Evolutionary conservation across 2,329 filamentous ascomycete species (phyloP).

Genomic region (Fusarium papillatum): DNA sequence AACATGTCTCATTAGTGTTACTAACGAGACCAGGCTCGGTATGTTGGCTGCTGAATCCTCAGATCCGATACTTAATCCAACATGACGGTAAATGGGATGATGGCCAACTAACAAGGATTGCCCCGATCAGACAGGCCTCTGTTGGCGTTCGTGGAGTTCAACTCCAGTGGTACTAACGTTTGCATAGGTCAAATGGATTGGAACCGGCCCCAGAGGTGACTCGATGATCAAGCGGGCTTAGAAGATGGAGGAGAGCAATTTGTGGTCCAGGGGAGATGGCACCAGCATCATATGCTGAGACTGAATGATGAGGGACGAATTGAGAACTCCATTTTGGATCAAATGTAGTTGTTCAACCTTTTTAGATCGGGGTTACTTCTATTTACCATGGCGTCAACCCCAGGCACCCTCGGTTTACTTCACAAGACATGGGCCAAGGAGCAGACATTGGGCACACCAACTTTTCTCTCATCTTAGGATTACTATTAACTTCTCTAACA

Average conservation of each 20-base stretch:
- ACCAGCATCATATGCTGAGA: background rate
- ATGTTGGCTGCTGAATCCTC: background rate
- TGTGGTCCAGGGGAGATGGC: background rate
- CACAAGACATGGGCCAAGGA: background rate
- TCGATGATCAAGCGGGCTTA: background rate
- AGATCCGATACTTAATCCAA: background rate
- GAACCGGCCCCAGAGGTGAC: background rate
- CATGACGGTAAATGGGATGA: background rate
- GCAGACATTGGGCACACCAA: background rate
- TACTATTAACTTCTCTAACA: background rate
- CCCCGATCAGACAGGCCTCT: background rate
- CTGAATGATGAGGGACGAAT: background rate
- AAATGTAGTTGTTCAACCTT: background rate
- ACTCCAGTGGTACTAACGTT: background rate
- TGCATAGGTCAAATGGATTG: background rate
- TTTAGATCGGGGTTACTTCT: background rate
- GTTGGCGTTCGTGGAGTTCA: background rate
- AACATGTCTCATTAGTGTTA: conserved; percentile 58
- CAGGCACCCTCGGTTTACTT: background rate
- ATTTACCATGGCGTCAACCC: background rate
- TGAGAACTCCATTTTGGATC: background rate
- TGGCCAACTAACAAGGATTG: background rate
- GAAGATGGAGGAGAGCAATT: background rate
- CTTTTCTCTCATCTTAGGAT: background rate
- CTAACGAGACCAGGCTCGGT: conserved; percentile 22